Evolutionary conservation across 202 grass and related monocot genomes (phyloP), one percentile per base, ranked within the genome.

Genomic region (Schoenoplectus triqueter): DNA sequence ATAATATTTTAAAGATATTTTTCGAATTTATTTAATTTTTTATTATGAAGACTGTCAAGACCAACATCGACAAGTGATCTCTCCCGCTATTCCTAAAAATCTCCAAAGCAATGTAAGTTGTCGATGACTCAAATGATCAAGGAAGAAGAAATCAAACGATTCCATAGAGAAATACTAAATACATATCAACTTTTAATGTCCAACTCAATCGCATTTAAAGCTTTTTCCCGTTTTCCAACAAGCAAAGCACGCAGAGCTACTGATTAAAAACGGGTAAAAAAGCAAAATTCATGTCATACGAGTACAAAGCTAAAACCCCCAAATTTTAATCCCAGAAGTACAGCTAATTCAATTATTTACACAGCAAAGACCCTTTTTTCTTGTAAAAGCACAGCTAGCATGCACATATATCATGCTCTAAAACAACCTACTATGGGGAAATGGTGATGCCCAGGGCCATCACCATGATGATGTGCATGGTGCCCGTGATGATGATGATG

Each of bases 361-460:
- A 78, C 13, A 60, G 2, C 13, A 60, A 78, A 44, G 14, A 60
- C 13, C 7, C 4, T 60, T 78, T 78, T 41, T 60, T 54, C 56
- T 78, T 78, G 74, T 78, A 78, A 45, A 60, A 31, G 31, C 31
- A 31, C 31, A 31, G 31, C 31, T 31, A 31, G 22, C 50, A 22
- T 75, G 10, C 31, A 74, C 17, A 20, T 51, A 52, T 48, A 72
- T 72, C 6, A 83, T 83, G 81, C 81, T 57, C 17, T 83, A 69
- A 83, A 83, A 63, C 81, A 83, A 66, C 81, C 81, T 5, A 83
- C 81, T 42, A 78, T 4, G 10, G 74, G 74, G 31, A 78, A 78
- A 31, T 78, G 54, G 54, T 42, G 54, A 44, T n/a, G 74, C 6
- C 52, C 74, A 78, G 59, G 51, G 11, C 63, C 47, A 31, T 31